A percentile compares a stretch with the other conserved stretches of the same genome.
Evolutionary conservation across 805 yeast species (phyloP).

Genomic region (Novakomyces olei): DNA sequence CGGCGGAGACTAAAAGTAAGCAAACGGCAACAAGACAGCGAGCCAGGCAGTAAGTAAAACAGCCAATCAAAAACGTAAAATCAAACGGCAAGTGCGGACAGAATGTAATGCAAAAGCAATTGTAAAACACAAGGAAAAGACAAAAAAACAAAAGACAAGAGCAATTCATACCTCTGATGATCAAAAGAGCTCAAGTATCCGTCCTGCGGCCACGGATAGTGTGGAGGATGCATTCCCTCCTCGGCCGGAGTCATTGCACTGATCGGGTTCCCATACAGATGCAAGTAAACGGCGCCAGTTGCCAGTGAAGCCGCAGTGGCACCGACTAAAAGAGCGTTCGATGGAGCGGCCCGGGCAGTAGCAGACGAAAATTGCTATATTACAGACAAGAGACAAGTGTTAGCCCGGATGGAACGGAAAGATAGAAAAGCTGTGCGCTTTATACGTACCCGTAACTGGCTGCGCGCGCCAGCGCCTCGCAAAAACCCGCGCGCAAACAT

Average conservation of each 20-base stretch:
- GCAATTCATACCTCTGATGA: conserved; percentile 9
- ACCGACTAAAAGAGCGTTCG: conserved; percentile 12
- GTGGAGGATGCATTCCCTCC: conserved; percentile 94
- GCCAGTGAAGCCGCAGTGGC: conserved; percentile 51
- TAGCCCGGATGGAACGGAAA: too few species aligned
- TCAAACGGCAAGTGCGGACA: neutral
- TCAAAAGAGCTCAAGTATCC: conserved; percentile 42
- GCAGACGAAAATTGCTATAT: too few species aligned
- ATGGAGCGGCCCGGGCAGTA: too few species aligned
- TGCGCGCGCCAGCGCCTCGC: too few species aligned
- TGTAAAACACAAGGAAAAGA: conserved; percentile 51
- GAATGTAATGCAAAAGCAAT: neutral
- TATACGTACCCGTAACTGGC: too few species aligned
- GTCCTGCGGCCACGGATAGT: conserved; percentile 78
- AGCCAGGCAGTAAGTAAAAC: neutral
- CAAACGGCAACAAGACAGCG: neutral
- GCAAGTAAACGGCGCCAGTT: conserved; percentile 57
- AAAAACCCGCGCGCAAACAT: too few species aligned
- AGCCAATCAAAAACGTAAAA: neutral
- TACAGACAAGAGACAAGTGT: too few species aligned
- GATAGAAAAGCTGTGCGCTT: too few species aligned
- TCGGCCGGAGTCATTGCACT: conserved; percentile 58
- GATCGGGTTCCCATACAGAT: conserved; percentile 60
- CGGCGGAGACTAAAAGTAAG: conserved; percentile 43
- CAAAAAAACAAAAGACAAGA: conserved; percentile 29